Conservation (phyloP, 805 yeast genomes). For the Wickerhamomyces canadensis region DNA sequence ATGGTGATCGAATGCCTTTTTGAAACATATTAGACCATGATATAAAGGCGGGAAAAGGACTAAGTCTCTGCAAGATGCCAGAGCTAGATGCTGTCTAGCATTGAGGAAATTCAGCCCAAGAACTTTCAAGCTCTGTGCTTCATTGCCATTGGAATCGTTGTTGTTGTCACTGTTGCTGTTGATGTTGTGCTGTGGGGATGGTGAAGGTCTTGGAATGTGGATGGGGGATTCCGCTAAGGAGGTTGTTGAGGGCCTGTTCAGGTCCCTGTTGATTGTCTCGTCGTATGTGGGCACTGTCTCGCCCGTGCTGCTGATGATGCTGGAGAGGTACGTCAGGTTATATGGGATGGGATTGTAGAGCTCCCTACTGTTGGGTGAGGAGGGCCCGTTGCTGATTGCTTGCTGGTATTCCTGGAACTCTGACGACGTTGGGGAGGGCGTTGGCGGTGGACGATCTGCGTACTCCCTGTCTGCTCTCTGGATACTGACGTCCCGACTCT, state of each 20-base stretch:
- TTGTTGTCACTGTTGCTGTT: background rate
- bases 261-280: constrained; percentile 7
- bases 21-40: constrained; percentile 43
- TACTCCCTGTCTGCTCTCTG: constrained; percentile 21
- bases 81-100: constrained; percentile 68
- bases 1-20: constrained; percentile 11
- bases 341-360: constrained; percentile 6
- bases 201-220: constrained; percentile 3
- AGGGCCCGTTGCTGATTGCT: constrained; percentile 2
- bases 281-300: constrained; percentile 10
- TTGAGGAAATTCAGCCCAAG: constrained; percentile 67
- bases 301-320: background rate
- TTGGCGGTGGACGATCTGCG: constrained; percentile 38
- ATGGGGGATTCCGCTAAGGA: background rate
- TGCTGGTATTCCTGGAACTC: constrained; percentile 20
- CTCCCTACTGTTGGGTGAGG: constrained; percentile 3
- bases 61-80: constrained; percentile 74
- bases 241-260: constrained; percentile 3
- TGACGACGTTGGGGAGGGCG: constrained; percentile 23
- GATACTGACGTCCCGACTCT: constrained; percentile 9
- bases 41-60: constrained; percentile 64
- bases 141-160: constrained; percentile 5
- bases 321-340: background rate
- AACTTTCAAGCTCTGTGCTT: constrained; percentile 36
- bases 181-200: background rate